Percentiles rank a stretch among this genome's conserved stretches.
These are phyloP conservation scores for Candida awuae DNA, from an alignment of 805 yeast species.

Conservation along the genomic window DNA sequence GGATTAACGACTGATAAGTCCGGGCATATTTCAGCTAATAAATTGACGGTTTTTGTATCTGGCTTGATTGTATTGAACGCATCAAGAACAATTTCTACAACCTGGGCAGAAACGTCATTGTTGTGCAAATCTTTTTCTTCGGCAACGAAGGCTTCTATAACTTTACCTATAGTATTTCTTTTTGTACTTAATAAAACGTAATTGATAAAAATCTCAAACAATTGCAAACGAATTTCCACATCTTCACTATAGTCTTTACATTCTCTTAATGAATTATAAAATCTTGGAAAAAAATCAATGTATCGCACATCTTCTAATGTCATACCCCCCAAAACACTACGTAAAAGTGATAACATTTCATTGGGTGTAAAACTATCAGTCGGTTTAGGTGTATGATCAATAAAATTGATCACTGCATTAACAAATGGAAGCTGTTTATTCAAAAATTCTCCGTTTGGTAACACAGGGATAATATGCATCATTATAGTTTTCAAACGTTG, in stretches of 20 bases:
- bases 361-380: slow-evolving; percentile 16
- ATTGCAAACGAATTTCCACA: slow-evolving; percentile 19
- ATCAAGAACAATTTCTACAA: slow-evolving; percentile 24
- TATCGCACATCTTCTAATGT: slow-evolving; percentile 22
- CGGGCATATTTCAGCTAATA: slow-evolving; percentile 17
- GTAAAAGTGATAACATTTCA: slow-evolving; percentile 20
- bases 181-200: slow-evolving; percentile 27
- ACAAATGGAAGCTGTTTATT: slow-evolving; percentile 24
- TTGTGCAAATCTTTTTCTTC: slow-evolving; percentile 18
- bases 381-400: slow-evolving; percentile 23
- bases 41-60: slow-evolving; percentile 22
- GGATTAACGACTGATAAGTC: slow-evolving; percentile 6
- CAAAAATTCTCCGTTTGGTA: slow-evolving; percentile 20
- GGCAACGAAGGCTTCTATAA: slow-evolving; percentile 23
- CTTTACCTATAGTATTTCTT: slow-evolving; percentile 17
- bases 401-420: slow-evolving; percentile 24
- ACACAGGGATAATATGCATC: slow-evolving; percentile 14
- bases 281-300: slow-evolving; percentile 28
- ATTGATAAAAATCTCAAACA: slow-evolving; percentile 28
- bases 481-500: slow-evolving; percentile 18
- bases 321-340: slow-evolving; percentile 23
- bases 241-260: slow-evolving; percentile 19
- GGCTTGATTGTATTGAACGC: slow-evolving; percentile 24
- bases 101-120: slow-evolving; percentile 16
- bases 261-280: slow-evolving; percentile 25